phyloP scores from a whole-genome alignment of 306 rosid genomes.

The Lathyrus oleraceus region DNA sequence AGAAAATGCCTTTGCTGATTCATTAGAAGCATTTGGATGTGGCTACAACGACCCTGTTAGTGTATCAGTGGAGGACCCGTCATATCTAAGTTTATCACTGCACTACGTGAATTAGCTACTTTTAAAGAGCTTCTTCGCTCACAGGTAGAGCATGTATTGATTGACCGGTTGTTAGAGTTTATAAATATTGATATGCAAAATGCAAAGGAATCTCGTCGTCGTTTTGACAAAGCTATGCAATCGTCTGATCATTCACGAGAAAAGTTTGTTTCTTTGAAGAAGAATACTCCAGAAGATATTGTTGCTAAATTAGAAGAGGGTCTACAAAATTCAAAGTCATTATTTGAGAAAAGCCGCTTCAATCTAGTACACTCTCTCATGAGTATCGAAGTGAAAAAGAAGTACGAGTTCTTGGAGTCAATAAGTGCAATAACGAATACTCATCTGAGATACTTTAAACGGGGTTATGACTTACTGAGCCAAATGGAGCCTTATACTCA shows the following conservation, averaged over 20 bases:
- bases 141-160: too few relatives aligned
- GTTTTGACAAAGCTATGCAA: too few relatives aligned
- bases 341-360: conserved; percentile 96
- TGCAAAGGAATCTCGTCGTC: too few relatives aligned
- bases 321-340: too few relatives aligned
- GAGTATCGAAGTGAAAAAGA: conserved; percentile 94
- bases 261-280: conserved; percentile 87
- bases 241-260: conserved; percentile 96
- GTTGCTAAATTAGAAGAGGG: conserved; percentile 87
- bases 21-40: conserved; percentile 86
- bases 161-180: too few relatives aligned
- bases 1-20: conserved; percentile 75
- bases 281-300: conserved; percentile 78
- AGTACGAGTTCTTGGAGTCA: conserved; percentile 83
- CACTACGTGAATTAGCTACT: conserved; percentile 87
- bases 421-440: too few relatives aligned
- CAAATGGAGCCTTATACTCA: too few relatives aligned
- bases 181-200: too few relatives aligned
- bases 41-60: conserved; percentile 93
- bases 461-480: too few relatives aligned
- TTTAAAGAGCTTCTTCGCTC: too few relatives aligned
- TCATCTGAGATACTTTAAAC: too few relatives aligned
- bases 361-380: conserved; percentile 89
- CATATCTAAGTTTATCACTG: conserved; percentile 67
- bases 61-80: conserved; percentile 95